Evolutionary conservation across 768 basidiomycete genomes (phyloP).

Genomic region (Coprinopsis marcescibilis): DNA sequence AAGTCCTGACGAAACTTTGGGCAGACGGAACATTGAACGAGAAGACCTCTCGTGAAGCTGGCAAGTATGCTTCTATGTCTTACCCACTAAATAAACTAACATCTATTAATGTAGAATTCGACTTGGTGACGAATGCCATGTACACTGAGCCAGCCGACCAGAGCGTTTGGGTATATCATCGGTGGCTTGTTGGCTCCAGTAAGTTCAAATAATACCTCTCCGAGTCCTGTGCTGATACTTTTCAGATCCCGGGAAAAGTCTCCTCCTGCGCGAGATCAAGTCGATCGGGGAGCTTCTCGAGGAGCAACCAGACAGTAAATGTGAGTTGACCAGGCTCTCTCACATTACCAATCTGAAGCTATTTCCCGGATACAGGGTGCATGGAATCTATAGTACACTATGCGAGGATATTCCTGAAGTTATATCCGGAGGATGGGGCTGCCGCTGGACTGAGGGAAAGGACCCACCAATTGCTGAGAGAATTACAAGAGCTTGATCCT

Average conservation of each 20-base stretch:
- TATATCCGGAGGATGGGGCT: slow-evolving; percentile 32
- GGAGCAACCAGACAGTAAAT: slow-evolving; percentile 91
- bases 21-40: slow-evolving; percentile 46
- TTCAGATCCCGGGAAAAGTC: slow-evolving; percentile 49
- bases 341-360: slow-evolving; percentile 2
- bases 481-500: slow-evolving; percentile 60
- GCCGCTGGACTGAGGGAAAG: slow-evolving; percentile 33
- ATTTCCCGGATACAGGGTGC: slow-evolving; percentile 59
- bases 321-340: slow-evolving; percentile 36
- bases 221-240: slow-evolving; percentile 4
- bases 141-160: slow-evolving; percentile 97
- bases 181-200: slow-evolving; percentile 91
- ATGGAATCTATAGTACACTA: slow-evolving; percentile 90
- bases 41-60: slow-evolving; percentile 58
- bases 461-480: slow-evolving; percentile 46
- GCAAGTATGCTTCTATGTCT: slow-evolving; percentile 31
- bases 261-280: slow-evolving; percentile 69
- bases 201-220: slow-evolving; percentile 15
- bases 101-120: slow-evolving; percentile 63
- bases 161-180: slow-evolving; percentile 96
- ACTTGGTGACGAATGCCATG: slow-evolving; percentile 86
- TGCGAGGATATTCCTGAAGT: slow-evolving; percentile 57
- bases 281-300: slow-evolving; percentile 79
- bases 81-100: background rate
- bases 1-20: slow-evolving; percentile 68